Conservation (phyloP, 495 filamentous ascomycete genomes). For the Trichoderma erinaceum region DNA sequence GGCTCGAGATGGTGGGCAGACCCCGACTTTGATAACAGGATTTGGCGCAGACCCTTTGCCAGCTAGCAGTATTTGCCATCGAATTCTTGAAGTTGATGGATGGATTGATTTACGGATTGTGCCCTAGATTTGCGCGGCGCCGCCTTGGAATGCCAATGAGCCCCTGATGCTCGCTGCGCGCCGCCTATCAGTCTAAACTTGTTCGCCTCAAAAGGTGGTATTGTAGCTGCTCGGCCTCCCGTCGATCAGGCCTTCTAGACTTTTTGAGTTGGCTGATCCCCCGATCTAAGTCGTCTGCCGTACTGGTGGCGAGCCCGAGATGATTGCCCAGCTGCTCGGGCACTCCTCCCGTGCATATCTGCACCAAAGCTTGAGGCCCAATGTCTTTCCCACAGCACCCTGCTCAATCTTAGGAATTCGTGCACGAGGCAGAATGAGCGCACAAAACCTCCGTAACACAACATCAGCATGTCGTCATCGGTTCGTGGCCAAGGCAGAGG, state of each 20-base stretch:
- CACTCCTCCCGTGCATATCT: background rate
- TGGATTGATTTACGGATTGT: too few species aligned
- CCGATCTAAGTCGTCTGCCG: background rate
- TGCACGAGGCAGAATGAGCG: background rate
- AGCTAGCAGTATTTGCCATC: background rate
- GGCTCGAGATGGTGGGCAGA: slow-evolving; percentile 8
- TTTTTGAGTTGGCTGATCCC: background rate
- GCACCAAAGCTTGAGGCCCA: background rate
- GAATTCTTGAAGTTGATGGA: background rate
- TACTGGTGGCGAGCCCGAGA: background rate
- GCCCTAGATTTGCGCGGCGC: background rate
- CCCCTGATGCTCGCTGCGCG: slow-evolving; percentile 1
- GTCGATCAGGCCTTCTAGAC: slow-evolving; percentile 4
- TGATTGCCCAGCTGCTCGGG: background rate
- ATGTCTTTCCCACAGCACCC: background rate
- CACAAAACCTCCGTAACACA: background rate
- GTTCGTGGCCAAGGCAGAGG: background rate
- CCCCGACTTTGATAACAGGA: background rate
- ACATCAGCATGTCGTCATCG: slow-evolving; percentile 12
- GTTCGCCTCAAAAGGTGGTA: background rate
- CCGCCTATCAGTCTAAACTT: background rate
- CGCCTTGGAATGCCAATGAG: slow-evolving; percentile 1
- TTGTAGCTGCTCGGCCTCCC: background rate
- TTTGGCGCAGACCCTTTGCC: background rate
- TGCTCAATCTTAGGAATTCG: background rate